Base-by-base conservation (phyloP, 2,329 filamentous ascomycete species). In the Fusarium paranaense region DNA sequence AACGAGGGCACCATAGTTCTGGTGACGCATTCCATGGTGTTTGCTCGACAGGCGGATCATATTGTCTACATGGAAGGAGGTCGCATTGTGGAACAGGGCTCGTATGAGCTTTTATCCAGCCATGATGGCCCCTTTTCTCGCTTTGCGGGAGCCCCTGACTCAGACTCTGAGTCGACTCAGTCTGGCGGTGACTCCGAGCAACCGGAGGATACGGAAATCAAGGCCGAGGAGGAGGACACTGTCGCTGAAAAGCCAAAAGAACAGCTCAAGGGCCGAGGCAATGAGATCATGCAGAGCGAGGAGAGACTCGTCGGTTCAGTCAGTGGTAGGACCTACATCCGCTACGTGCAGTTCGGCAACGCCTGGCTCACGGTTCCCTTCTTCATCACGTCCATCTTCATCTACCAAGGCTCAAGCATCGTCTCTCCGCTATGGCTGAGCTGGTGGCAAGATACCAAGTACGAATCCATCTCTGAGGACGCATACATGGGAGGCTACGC, bases 401-500 rank as follows among this genome's bases (percentile, higher is more conserved):
- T 72, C 14, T 72, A 66, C 1, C 70, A 72, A 37, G 70, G 70
- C 5, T 66, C 65, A 9, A 72, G 70, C 3, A 59, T 72, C 2
- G 70, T 72, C 3, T 72, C 70, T 3, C 70, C 70, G 0, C 70
- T 72, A 0, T 72, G 70, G 70, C 42, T 72, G 1, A 70, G 70
- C 42, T 72, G 70, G 70, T 73, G 70, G 70, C 70, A 72, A 3
- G 57, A 66, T 20, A 70, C 20, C 1, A 35, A 72, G 13, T 72
- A 72, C 22, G 2, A 9, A 4, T 35, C 40, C 2, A 73, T 72
- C 2, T 60, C 70, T 0, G 57, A 73, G 2, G 66, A 56, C 11
- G 66, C 50, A 13, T 72, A 72, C 42, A 73, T 72, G 70, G 70
- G 70, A 27, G 70, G 70, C 1, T 72, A 59, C 13, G 70, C 70